These are phyloP conservation scores for Eucalyptus dawsonii DNA, from an alignment of 345 rosid genomes.

Conservation along the genomic window DNA sequence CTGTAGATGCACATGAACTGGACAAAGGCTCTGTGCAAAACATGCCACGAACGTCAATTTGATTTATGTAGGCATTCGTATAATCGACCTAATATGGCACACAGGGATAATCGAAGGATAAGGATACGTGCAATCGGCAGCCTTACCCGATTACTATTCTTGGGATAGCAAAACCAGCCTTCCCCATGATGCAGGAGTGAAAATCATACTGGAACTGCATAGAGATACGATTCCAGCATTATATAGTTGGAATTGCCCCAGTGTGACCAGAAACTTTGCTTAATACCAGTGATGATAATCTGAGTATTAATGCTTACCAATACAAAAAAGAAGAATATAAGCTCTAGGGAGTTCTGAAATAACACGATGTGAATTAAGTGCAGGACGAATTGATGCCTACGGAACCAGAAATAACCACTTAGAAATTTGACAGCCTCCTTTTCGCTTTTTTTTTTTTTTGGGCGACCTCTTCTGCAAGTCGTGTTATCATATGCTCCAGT, in stretches of 20 bases:
- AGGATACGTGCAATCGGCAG: neutral
- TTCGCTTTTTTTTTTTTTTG: neutral
- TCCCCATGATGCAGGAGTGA: conserved; percentile 76
- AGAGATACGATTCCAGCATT: neutral
- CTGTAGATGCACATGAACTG: too few relatives aligned
- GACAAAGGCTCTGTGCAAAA: too few relatives aligned
- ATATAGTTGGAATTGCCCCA: neutral
- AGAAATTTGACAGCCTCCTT: conserved; percentile 57
- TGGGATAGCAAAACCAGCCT: conserved; percentile 32
- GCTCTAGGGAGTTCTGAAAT: conserved; percentile 74
- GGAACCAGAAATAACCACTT: conserved; percentile 59
- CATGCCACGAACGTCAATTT: neutral
- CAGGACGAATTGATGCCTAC: conserved; percentile 35
- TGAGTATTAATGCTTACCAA: conserved; percentile 17
- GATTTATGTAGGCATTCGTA: neutral
- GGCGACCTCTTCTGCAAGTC: conserved; percentile 56
- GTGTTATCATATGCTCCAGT: conserved; percentile 55
- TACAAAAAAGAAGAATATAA: conserved; percentile 69
- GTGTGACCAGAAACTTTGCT: neutral
- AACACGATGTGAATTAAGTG: conserved; percentile 57
- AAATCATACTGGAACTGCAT: conserved; percentile 56
- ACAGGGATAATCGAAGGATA: neutral
- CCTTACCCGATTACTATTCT: conserved; percentile 60
- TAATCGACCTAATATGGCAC: neutral
- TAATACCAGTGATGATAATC: neutral